These are phyloP conservation scores for Mycena albidolilacea DNA, from an alignment of 768 basidiomycete species.

Conservation along the genomic window DNA sequence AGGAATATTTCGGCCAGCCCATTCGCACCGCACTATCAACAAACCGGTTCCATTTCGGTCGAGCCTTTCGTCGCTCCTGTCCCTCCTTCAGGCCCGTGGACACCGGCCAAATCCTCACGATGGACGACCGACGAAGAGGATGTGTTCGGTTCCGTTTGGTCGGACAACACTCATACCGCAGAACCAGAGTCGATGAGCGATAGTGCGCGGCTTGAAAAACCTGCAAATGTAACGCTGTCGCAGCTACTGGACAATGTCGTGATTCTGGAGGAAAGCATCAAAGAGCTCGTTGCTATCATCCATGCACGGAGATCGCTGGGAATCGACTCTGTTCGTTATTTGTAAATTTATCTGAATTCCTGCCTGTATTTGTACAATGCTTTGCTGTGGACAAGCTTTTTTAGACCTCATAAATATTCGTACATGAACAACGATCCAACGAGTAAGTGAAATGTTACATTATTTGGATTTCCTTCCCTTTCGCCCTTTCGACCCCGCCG, in stretches of 20 bases:
- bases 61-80: slow-evolving; percentile 77
- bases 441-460: not conserved
- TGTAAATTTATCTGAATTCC: slow-evolving; percentile 57
- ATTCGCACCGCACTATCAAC: slow-evolving; percentile 88
- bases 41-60: slow-evolving; percentile 79
- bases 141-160: slow-evolving; percentile 73
- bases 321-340: slow-evolving; percentile 84
- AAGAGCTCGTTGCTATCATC: slow-evolving; percentile 90
- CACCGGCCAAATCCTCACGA: slow-evolving; percentile 61
- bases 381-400: slow-evolving; percentile 4
- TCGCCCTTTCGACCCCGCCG: slow-evolving; percentile 48
- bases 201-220: slow-evolving; percentile 47
- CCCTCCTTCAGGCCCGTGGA: slow-evolving; percentile 77
- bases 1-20: slow-evolving; percentile 76
- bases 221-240: slow-evolving; percentile 78
- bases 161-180: slow-evolving; percentile 49
- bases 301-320: slow-evolving; percentile 88
- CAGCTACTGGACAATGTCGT: slow-evolving; percentile 94
- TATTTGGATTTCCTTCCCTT: slow-evolving; percentile 56
- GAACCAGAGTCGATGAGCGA: slow-evolving; percentile 45
- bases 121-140: slow-evolving; percentile 81
- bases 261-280: slow-evolving; percentile 94
- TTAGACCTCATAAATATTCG: slow-evolving; percentile 17
- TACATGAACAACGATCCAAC: slow-evolving; percentile 20
- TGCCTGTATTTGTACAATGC: slow-evolving; percentile 36